phyloP scores from a whole-genome alignment of 495 filamentous ascomycete species.

The Bryoglossum gracile region DNA sequence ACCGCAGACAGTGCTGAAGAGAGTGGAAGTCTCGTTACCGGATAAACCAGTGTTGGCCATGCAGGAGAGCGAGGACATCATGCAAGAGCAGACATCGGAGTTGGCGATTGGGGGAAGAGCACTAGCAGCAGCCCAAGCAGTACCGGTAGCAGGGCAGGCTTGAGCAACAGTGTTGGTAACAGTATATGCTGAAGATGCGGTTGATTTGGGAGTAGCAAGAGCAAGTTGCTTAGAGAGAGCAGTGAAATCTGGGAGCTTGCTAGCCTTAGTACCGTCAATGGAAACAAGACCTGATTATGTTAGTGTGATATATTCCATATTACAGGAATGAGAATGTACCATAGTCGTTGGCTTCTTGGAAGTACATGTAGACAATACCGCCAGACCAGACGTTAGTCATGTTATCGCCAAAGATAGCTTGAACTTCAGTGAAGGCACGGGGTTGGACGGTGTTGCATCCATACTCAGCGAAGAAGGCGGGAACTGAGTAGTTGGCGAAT shows the following conservation, averaged over 20 bases:
- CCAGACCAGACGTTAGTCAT: slow-evolving; percentile 88
- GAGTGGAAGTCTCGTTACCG: slow-evolving; percentile 46
- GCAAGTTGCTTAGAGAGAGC: slow-evolving; percentile 65
- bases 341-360: slow-evolving; percentile 84
- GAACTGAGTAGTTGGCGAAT: slow-evolving; percentile 81
- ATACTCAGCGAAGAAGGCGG: slow-evolving; percentile 97
- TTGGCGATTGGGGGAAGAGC: slow-evolving; percentile 78
- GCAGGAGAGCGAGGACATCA: slow-evolving; percentile 65
- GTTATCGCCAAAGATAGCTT: slow-evolving; percentile 65
- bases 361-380: slow-evolving; percentile 97
- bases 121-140: slow-evolving; percentile 61
- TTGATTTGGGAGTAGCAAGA: slow-evolving; percentile 56
- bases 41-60: slow-evolving; percentile 41
- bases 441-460: slow-evolving; percentile 78
- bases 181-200: slow-evolving; percentile 58
- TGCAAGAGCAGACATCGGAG: slow-evolving; percentile 68
- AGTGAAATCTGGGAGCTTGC: slow-evolving; percentile 64
- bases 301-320: not conserved
- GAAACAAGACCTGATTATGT: slow-evolving; percentile 52
- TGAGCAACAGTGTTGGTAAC: slow-evolving; percentile 69
- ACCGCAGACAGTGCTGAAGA: slow-evolving; percentile 71
- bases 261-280: slow-evolving; percentile 48
- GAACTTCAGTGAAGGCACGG: slow-evolving; percentile 81
- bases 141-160: slow-evolving; percentile 59
- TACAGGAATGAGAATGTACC: slow-evolving; percentile 48